Evolutionary conservation across 2,329 filamentous ascomycete species (phyloP), one percentile per base, ranked within the genome.

Genomic region (Talaromyces sp.): DNA sequence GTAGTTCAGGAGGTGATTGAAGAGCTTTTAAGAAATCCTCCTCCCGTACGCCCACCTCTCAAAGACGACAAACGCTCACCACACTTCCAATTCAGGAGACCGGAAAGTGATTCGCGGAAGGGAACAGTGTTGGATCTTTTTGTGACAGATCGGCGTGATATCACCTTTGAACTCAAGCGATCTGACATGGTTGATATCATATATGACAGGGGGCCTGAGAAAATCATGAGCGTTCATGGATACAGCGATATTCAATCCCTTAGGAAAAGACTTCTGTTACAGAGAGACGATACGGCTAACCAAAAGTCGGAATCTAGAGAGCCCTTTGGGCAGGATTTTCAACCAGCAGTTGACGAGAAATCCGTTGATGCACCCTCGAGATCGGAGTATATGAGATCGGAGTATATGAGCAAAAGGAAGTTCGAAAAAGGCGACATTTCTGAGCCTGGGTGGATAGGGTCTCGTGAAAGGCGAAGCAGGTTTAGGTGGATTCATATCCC

Each of bases 131-230:
- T 52, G 9, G 35, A 37, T 10, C 19, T 52, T 11, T 3, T n/a
- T 25, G 35, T 52, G 10, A 28, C 2, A 15, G 35, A 53, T 1
- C 10, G 39, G 4, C 25, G 36, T 25, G 15, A 13, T 3, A 31
- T 56, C 17, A 25, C 39, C 9, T 51, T 59, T 28, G 31, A 51
- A 11, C 35, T 51, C 39, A 58, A 53, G 28, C 22, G 22, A 19
- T 15, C 19, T 21, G 31, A 11, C 7, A 39, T 59, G 11, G 8
- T 28, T 25, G 57, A 51, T 6, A 33, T 56, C 17, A 59, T 59
- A 13, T 59, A 59, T 17, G 33, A 52, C 10, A 6, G 19, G 7
- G 57, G 57, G 9, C 57, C 57, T 2, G 11, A 52, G 10, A n/a
- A n/a, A 9, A 43, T 59, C 36, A 56, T 59, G 31, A 53, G n/a